A percentile compares a stretch with the other conserved stretches of the same genome.
Conservation (phyloP, 306 rosid species). For the Amphicarpaea edgeworthii region DNA sequence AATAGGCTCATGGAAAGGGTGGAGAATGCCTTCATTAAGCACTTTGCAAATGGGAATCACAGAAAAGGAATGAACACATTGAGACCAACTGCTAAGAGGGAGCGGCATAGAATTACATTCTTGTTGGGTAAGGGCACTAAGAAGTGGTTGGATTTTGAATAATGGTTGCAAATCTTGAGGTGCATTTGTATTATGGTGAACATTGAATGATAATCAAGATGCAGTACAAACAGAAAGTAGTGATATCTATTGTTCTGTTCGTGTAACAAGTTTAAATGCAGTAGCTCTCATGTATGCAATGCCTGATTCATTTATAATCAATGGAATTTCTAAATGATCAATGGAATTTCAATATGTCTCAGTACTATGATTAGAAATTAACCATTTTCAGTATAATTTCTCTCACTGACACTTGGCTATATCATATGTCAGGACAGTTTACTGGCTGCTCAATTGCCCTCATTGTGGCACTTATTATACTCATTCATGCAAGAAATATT, state of each 20-base stretch:
- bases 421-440: constrained; percentile 33
- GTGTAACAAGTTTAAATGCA: not conserved
- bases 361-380: not conserved
- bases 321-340: constrained; percentile 13
- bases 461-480: constrained; percentile 51
- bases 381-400: constrained; percentile 17
- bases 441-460: constrained; percentile 49
- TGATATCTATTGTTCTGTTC: not conserved
- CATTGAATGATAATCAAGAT: constrained; percentile 8
- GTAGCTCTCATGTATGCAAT: not conserved
- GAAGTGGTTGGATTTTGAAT: not conserved
- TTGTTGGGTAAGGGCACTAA: constrained; percentile 40
- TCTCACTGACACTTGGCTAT: constrained; percentile 4
- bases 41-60: constrained; percentile 48
- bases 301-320: constrained; percentile 12
- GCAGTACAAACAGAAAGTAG: constrained; percentile 2
- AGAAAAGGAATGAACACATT: constrained; percentile 47
- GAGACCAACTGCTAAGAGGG: constrained; percentile 37
- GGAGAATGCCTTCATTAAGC: constrained; percentile 67
- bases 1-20: constrained; percentile 71
- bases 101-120: constrained; percentile 42
- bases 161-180: not conserved
- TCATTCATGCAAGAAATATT: constrained; percentile 68
- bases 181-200: constrained; percentile 5
- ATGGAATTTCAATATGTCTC: constrained; percentile 9